Base-by-base conservation (phyloP, 176 grass and related monocot species). In the Avena atlantica region DNA sequence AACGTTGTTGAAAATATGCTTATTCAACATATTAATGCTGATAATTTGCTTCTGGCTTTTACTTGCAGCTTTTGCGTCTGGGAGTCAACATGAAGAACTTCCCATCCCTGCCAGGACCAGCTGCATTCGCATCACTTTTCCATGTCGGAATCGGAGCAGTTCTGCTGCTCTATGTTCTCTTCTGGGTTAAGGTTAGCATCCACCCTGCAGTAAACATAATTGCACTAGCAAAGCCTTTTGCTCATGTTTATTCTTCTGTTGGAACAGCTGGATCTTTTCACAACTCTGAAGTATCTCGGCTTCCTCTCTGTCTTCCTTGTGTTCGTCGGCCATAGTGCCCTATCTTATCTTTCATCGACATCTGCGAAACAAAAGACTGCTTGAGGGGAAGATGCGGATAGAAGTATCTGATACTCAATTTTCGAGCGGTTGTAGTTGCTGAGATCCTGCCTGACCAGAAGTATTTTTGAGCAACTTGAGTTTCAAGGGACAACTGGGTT, bases 1-100 rank as follows among this genome's bases (percentile, higher is more conserved):
- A 8, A 51, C 9, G 71, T 51, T 76, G 21, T 16, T 52, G 13
- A 29, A 23, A 29, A 52, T 29, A 52, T 75, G 11, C 72, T 52
- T 74, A 25, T 23, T 5, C 21, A 56, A 36, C 17, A 16, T 0
- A n/a, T 24, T 31, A 20, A 44, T 55, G 21, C 4, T 71, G 3
- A 84, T 23, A 45, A 49, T 36, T 20, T 87, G 51, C 8, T 76
- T 81, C 27, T 85, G 76, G 21, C 21, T 31, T 71, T 70, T 55
- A 69, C 34, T 88, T 93, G 71, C 81, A 99, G 97, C 89, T 99
- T 40, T 0, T 87, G 75, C 76, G 85, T 23, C 72, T 97, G 40
- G 94, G 94, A 81, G 94, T 96, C 57, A 97, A 99, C 81, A 84
- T 99, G 52, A 97, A 99, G 81, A 87, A 90, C 83, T 99, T 99